Percentiles rank a stretch among this genome's conserved stretches.
These are phyloP conservation scores for Punica granatum DNA, from an alignment of 345 rosid species.

Conservation along the genomic window DNA sequence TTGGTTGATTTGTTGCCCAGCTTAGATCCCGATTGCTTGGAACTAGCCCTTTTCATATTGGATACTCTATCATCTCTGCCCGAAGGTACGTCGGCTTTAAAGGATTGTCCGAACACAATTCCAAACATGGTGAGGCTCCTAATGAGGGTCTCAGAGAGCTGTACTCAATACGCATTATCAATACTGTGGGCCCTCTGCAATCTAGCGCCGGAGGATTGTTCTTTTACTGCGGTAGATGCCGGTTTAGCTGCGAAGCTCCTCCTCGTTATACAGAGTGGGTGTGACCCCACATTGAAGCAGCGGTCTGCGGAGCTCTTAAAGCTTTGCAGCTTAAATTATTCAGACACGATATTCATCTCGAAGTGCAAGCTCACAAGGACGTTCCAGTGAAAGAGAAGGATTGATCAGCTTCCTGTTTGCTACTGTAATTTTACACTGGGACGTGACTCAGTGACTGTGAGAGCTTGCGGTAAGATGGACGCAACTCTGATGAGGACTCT, in stretches of 20 bases:
- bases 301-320: constrained; percentile 15
- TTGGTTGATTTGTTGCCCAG: constrained; percentile 12
- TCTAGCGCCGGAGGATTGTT: constrained; percentile 17
- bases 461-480: neutral
- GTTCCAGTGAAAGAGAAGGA: constrained; percentile 9
- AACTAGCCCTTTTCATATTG: constrained; percentile 16
- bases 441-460: neutral
- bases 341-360: constrained; percentile 14
- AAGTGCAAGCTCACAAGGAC: constrained; percentile 24
- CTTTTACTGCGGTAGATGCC: neutral
- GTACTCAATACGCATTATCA: constrained; percentile 16
- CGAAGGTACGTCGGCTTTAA: constrained; percentile 12
- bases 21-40: constrained; percentile 17
- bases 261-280: constrained; percentile 19
- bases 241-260: constrained; percentile 19
- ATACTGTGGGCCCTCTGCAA: constrained; percentile 17
- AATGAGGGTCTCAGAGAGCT: constrained; percentile 17
- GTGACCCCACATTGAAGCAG: constrained; percentile 14
- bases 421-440: neutral
- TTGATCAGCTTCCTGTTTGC: neutral
- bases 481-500: neutral
- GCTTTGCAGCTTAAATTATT: constrained; percentile 19
- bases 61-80: constrained; percentile 13
- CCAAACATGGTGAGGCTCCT: constrained; percentile 18
- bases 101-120: constrained; percentile 16